phyloP scores from a whole-genome alignment of 495 filamentous ascomycete genomes.

The Penicillium cinerascens region DNA sequence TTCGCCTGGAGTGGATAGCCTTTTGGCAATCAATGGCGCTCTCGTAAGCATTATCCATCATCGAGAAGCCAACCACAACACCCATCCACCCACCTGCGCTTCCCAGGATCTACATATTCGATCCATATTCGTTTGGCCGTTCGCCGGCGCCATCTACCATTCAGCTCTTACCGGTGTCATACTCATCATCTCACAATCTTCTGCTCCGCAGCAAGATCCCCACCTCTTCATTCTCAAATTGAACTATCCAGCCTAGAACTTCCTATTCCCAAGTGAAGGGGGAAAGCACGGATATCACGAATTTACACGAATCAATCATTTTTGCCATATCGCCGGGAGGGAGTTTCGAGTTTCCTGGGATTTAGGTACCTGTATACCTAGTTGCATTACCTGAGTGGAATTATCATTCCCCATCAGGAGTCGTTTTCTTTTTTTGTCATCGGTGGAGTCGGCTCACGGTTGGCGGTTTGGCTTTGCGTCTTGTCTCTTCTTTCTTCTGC shows the following conservation, averaged over 20 bases:
- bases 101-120: background rate
- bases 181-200: background rate
- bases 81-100: background rate
- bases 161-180: background rate
- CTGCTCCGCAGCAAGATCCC: background rate
- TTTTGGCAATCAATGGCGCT: background rate
- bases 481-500: background rate
- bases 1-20: background rate
- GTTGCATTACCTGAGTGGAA: constrained; percentile 13
- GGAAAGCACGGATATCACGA: constrained; percentile 7
- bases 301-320: constrained; percentile 4
- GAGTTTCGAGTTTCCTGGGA: constrained; percentile 6
- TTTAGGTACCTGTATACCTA: constrained; percentile 8
- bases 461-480: constrained; percentile 4
- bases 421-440: constrained; percentile 5
- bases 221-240: background rate
- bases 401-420: constrained; percentile 7
- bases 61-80: background rate
- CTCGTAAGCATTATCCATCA: too few relatives aligned
- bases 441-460: constrained; percentile 10
- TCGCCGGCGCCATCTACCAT: too few relatives aligned
- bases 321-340: background rate
- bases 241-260: background rate
- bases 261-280: background rate
- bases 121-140: background rate